Base-by-base conservation (phyloP, 2,329 filamentous ascomycete species). In the Epichloe glyceriae region DNA sequence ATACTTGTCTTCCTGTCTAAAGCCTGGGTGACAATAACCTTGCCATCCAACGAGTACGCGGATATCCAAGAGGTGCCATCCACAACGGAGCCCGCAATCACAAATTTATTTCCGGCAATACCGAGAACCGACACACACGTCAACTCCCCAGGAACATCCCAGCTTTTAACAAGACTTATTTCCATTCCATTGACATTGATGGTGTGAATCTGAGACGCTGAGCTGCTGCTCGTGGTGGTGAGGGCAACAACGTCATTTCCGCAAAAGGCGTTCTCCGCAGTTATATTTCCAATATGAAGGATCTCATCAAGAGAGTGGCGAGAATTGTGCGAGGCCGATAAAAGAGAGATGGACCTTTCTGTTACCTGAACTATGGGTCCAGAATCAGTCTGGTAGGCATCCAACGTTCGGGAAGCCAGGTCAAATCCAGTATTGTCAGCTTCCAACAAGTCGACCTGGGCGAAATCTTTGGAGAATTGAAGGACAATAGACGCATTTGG, bases 351-450 rank as follows among this genome's bases (percentile, higher is more conserved):
- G 17, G 59, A 67, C 33, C 61, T 63, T 49, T 77, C 73, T 0
- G 80, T 82, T 4, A 82, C 67, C 57, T 84, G 80, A 2, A 80
- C 62, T 5, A 75, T 66, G 1, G 60, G 61, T 1, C 65, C 64
- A 3, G 65, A 60, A 5, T 63, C 57, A 11, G 66, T 58, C 34
- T 68, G 65, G 3, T 62, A 60, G 12, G 73, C 69, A 19, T 70
- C 69, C 26, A 83, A 63, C 0, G 80, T 84, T 43, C 73, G 68
- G 4, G 71, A 74, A 2, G 64, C 63, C 15, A 76, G 61, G 57
- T 83, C 79, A 52, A 82, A 78, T 8, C 65, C 63, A 0, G 69
- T 68, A 2, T 59, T 56, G 6, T 71, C 67, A 5, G 70, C 56
- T 5, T 68, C 62, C 22, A 73, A 61, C n/a, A 73, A 70, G 26